Percentiles rank a stretch among this genome's conserved stretches.
Conservation (phyloP, 2,329 filamentous ascomycete species). For the Pochonia chlamydosporia region DNA sequence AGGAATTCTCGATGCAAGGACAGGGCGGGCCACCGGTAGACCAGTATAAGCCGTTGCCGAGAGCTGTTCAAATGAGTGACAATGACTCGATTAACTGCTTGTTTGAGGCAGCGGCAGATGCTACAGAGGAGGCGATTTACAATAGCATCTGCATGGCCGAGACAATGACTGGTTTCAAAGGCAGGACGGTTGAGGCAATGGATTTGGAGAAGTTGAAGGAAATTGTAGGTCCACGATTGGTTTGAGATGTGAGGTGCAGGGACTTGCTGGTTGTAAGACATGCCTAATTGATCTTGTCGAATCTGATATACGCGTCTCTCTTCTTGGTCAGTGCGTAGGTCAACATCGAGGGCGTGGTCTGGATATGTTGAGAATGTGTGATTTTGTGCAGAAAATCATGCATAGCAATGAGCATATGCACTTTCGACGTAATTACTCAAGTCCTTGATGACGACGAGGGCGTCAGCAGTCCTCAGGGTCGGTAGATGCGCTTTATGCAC, state of each 20-base stretch:
- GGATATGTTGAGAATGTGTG: too few relatives aligned
- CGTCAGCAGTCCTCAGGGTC: too few relatives aligned
- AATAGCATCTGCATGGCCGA: constrained; percentile 58
- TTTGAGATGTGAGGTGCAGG: constrained; percentile 9
- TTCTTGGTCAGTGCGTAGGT: too few relatives aligned
- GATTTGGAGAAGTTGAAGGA: constrained; percentile 40
- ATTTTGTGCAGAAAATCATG: too few relatives aligned
- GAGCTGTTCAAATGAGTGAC: constrained; percentile 34
- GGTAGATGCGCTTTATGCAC: too few relatives aligned
- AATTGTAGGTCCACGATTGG: constrained; percentile 35
- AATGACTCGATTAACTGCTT: constrained; percentile 55
- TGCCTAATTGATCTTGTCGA: background rate
- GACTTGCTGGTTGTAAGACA: background rate
- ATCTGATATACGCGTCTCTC: background rate
- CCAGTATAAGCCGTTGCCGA: constrained; percentile 16
- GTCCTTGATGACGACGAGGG: too few relatives aligned
- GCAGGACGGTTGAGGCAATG: constrained; percentile 41
- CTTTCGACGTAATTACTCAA: too few relatives aligned
- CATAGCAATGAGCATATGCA: too few relatives aligned
- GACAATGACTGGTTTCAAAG: constrained; percentile 49
- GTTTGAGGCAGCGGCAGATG: constrained; percentile 57
- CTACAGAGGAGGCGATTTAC: constrained; percentile 59
- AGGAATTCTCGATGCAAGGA: constrained; percentile 19
- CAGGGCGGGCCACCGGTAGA: constrained; percentile 7
- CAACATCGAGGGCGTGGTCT: too few relatives aligned